Base-by-base conservation (phyloP, 2,329 filamentous ascomycete genomes). In the Colletotrichum sansevieriae region DNA sequence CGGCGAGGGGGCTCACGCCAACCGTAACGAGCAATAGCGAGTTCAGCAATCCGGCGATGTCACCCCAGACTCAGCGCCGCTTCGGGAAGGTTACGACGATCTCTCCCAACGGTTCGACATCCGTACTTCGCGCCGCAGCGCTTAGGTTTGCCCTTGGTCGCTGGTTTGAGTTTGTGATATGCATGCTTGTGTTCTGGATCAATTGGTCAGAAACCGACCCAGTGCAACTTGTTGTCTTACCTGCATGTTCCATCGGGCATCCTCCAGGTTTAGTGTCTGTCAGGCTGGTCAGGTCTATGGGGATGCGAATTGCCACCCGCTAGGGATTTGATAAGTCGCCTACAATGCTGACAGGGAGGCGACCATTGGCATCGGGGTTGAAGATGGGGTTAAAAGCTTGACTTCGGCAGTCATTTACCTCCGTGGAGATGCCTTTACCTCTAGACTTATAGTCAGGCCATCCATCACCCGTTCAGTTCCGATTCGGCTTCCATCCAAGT, bases 321-420 rank as follows among this genome's bases (percentile, higher is more conserved):
- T 64, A 52, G 59, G 37, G 43, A 43, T 63, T 52, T 67, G 51
- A 49, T 67, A 67, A 67, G 64, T 43, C 49, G 25, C 20, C 37
- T 18, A 15, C 13, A 13, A 29, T 60, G 54, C 55, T 52, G 56
- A 61, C 57, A 55, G 63, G 47, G 18, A 61, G 56, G 13, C 18
- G 18, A n/a, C n/a, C 52, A 39, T 39, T 35, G 57, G 25, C 57
- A 49, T 13, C 22, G 43, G 51, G 43, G 49, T 22, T 15, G 29
- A 52, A 20, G 35, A 22, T 54, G 61, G 61, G 25, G 44, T 59
- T 64, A 59, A 68, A 68, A 68, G 61, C 65, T 68, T 67, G 64
- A 56, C 35, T 37, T 18, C 59, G 59, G 64, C 22, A 63, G 51
- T 29, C 64, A 43, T 18, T 22, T 18, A 37, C 35, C 22, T 20